These are phyloP conservation scores for Hippophae tibetana DNA, from an alignment of 306 rosid genomes.

Conservation along the genomic window DNA sequence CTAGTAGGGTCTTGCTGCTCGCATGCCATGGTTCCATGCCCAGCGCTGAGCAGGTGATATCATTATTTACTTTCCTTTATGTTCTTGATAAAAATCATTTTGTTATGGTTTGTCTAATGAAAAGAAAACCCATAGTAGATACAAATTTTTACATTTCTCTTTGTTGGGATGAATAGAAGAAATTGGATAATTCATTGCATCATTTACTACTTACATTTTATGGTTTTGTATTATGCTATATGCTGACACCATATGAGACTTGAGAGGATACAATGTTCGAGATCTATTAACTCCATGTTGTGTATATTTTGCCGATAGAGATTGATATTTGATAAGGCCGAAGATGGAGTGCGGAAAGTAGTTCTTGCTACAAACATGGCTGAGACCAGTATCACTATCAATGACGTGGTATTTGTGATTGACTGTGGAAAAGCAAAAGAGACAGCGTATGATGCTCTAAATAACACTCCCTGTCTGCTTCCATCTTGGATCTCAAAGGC, in stretches of 20 bases:
- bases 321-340: slow-evolving; percentile 45
- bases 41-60: slow-evolving; percentile 44
- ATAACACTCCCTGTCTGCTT: slow-evolving; percentile 57
- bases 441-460: slow-evolving; percentile 59
- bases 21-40: slow-evolving; percentile 65
- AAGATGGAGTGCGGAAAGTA: slow-evolving; percentile 43
- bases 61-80: slow-evolving; percentile 2
- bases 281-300: not conserved
- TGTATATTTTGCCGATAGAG: slow-evolving; percentile 25
- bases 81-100: not conserved
- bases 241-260: no score
- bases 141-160: not conserved
- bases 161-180: not conserved
- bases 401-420: slow-evolving; percentile 51
- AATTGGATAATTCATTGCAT: no score
- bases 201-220: no score
- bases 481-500: slow-evolving; percentile 64
- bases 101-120: no score
- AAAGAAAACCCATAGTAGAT: no score
- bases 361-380: slow-evolving; percentile 65
- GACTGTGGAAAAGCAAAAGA: slow-evolving; percentile 62
- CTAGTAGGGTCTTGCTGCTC: slow-evolving; percentile 42
- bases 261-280: no score
- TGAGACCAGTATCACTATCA: slow-evolving; percentile 58
- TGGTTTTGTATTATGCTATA: no score